A percentile compares a stretch with the other conserved stretches of the same genome.
phyloP scores from a whole-genome alignment of 2,329 filamentous ascomycete species.

The Amylocarpus encephaloides region DNA sequence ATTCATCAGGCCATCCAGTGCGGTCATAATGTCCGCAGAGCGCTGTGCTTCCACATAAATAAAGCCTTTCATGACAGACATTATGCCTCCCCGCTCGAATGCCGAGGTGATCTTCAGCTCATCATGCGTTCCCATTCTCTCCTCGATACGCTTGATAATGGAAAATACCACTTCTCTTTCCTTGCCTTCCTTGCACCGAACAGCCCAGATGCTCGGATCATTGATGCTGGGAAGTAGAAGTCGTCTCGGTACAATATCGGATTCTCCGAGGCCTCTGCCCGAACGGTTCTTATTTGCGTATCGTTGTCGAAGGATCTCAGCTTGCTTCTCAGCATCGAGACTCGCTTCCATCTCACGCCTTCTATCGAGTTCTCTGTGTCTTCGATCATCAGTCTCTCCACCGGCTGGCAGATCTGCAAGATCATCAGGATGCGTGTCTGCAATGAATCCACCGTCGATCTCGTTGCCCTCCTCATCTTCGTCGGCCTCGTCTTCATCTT shows the following conservation, averaged over 20 bases:
- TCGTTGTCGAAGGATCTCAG: constrained; percentile 76
- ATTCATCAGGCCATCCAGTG: constrained; percentile 78
- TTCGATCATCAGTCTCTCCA: constrained; percentile 79
- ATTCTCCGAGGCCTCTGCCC: constrained; percentile 58
- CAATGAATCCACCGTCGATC: constrained; percentile 71
- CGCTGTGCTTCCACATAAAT: constrained; percentile 90
- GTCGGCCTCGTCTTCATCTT: constrained; percentile 78
- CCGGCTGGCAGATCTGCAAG: constrained; percentile 67
- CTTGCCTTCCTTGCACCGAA: constrained; percentile 90
- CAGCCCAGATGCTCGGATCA: constrained; percentile 92
- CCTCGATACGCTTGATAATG: constrained; percentile 83
- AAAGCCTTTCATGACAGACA: constrained; percentile 82
- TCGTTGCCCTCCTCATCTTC: constrained; percentile 87
- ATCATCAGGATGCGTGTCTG: constrained; percentile 87
- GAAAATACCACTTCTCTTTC: constrained; percentile 85
- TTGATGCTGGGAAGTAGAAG: constrained; percentile 87
- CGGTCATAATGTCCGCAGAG: constrained; percentile 77
- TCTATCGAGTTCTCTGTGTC: constrained; percentile 90
- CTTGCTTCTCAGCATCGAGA: constrained; percentile 90
- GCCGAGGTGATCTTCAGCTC: constrained; percentile 80
- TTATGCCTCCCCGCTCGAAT: constrained; percentile 77
- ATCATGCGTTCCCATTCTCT: constrained; percentile 70
- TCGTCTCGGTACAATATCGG: constrained; percentile 74
- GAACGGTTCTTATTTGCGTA: constrained; percentile 78
- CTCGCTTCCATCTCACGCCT: constrained; percentile 81